Evolutionary conservation across 352 stramenopile species (phyloP).

Genomic region (Phytophthora chlamydospora): DNA sequence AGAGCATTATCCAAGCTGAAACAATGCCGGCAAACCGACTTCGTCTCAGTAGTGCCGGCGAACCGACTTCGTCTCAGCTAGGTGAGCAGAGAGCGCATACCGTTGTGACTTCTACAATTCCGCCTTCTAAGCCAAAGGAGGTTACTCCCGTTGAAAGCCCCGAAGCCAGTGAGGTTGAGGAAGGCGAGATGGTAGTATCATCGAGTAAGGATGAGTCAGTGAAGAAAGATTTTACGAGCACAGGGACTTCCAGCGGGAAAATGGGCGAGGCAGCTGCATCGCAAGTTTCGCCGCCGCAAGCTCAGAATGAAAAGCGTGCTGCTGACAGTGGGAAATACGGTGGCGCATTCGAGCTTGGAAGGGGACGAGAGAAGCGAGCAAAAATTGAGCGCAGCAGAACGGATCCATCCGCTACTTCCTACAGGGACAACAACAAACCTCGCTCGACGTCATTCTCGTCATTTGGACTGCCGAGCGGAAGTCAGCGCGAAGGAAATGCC

Average conservation of each 20-base stretch:
- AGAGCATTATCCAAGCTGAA: not conserved
- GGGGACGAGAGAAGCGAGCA: slow-evolving; percentile 27
- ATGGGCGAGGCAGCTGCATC: not conserved
- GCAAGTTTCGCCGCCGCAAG: not conserved
- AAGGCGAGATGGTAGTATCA: slow-evolving; percentile 32
- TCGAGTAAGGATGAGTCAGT: slow-evolving; percentile 9
- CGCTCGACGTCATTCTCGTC: slow-evolving; percentile 51
- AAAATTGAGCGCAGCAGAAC: slow-evolving; percentile 32
- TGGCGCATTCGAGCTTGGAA: not conserved
- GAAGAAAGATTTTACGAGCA: not conserved
- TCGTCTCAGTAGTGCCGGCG: not conserved
- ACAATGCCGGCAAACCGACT: not conserved
- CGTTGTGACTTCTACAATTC: not conserved
- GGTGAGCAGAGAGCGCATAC: not conserved
- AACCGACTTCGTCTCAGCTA: not conserved
- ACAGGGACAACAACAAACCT: slow-evolving; percentile 31
- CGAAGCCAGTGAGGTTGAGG: slow-evolving; percentile 26
- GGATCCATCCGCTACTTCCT: slow-evolving; percentile 14
- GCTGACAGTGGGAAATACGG: slow-evolving; percentile 1
- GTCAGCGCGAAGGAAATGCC: slow-evolving; percentile 10
- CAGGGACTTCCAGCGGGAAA: slow-evolving; percentile 3
- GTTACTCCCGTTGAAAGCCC: not conserved
- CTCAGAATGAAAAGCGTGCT: slow-evolving; percentile 7
- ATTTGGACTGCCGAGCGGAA: slow-evolving; percentile 11
- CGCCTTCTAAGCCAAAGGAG: slow-evolving; percentile 2